Base-by-base conservation (phyloP, 441 rosid species). In the Jatropha multifida region DNA sequence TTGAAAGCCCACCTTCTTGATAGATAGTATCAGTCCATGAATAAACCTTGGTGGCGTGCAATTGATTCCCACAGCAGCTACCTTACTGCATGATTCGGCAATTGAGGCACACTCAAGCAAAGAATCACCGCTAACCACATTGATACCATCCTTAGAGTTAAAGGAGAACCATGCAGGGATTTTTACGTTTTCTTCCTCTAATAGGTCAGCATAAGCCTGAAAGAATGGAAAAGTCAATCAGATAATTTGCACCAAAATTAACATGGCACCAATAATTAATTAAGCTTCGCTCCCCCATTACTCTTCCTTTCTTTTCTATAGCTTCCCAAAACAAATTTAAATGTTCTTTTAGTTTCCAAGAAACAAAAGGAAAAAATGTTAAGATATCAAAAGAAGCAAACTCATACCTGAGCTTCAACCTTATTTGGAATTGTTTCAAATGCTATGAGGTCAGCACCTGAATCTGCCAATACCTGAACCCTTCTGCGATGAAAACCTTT, bases 351-450 rank as follows among this genome's bases (percentile, higher is more conserved):
- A 13, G 52, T 15, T 65, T 62, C 68, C 15, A 66, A 37, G 40
- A 65, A 44, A 38, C 40, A 32, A 44, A 76, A 68, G 17, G 17
- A 13, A 54, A 77, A 77, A 71, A 76, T 73, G 46, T 51, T 64
- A 54, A 65, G 15, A 27, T 42, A 14, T 42, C 59, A 69, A 48
- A 81, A 75, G 65, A 67, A 23, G 68, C 27, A 18, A 46, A 17
- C 15, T 61, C 67, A 59, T 83, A 92, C 98, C 98, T 89, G 92
- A 81, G 97, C 97, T 89, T 92, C 98, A 7, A 91, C 76, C 88
- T 88, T 92, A 83, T 94, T 94, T 56, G 98, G 98, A 83, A 92
- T 79, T 60, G 97, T 91, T 85, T 94, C 98, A 85, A 94, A 94
- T 65, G 98, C 98, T 77, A 94, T 76, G 62, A 94, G 75, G 68